These are phyloP conservation scores for Martiniozyma asiatica DNA, from an alignment of 1,139 yeast species.

Conservation along the genomic window DNA sequence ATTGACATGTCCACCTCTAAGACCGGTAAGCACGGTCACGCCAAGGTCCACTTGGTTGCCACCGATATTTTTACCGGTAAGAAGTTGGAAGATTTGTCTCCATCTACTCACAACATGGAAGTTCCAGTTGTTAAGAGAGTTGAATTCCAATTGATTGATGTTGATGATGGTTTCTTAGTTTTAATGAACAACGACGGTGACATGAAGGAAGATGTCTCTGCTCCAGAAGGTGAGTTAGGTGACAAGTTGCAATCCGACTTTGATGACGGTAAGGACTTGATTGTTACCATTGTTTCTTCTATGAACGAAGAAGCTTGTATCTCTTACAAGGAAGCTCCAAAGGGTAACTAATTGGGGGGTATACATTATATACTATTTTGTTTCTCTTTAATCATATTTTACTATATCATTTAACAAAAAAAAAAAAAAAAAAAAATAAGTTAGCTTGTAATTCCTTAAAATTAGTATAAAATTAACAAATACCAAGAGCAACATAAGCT, in stretches of 20 bases:
- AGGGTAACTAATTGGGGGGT: constrained; percentile 27
- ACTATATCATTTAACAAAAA: no score
- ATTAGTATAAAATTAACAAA: no score
- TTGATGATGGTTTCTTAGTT: constrained; percentile 95
- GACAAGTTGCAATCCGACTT: constrained; percentile 81
- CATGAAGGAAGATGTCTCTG: constrained; percentile 97
- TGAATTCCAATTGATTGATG: constrained; percentile 94
- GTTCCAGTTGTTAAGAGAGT: constrained; percentile 95
- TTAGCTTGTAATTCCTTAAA: constrained; percentile 8
- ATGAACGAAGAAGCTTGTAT: constrained; percentile 99
- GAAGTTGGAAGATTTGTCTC: constrained; percentile 99
- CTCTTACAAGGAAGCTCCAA: constrained; percentile 97
- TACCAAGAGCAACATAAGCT: no score
- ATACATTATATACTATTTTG: constrained; percentile 2
- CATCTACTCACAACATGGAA: constrained; percentile 99
- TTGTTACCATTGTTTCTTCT: constrained; percentile 91
- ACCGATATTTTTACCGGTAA: constrained; percentile 97
- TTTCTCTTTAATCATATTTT: neutral
- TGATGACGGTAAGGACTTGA: constrained; percentile 95
- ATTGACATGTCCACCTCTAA: constrained; percentile 99
- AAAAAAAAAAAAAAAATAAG: neutral
- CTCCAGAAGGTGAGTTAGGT: constrained; percentile 97
- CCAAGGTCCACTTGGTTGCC: constrained; percentile 99
- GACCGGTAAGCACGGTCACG: constrained; percentile 99
- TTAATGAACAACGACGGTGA: constrained; percentile 96